A percentile compares a stretch with the other conserved stretches of the same genome.
These are phyloP conservation scores for Apiospora malaysiana DNA, from an alignment of 2,329 filamentous ascomycete species.

Conservation along the genomic window DNA sequence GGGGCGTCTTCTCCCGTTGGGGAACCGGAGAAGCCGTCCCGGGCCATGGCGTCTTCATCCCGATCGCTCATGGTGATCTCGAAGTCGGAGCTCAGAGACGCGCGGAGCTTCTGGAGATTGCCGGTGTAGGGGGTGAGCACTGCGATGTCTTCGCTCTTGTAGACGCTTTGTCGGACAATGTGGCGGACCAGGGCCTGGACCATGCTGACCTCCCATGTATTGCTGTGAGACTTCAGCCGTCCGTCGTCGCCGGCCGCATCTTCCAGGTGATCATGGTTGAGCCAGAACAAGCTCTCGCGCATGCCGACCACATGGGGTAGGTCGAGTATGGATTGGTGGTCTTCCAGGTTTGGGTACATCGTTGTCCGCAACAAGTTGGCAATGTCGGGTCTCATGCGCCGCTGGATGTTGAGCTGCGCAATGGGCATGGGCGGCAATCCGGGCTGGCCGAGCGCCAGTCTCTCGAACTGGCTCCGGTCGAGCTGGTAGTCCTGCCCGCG, in stretches of 20 bases:
- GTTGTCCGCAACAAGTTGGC: constrained; percentile 59
- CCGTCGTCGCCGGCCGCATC: constrained; percentile 38
- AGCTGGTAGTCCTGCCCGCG: neutral
- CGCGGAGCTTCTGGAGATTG: constrained; percentile 59
- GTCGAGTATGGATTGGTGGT: constrained; percentile 43
- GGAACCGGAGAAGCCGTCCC: constrained; percentile 36
- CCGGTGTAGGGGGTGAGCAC: constrained; percentile 72
- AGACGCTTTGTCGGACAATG: constrained; percentile 67
- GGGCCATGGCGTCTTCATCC: constrained; percentile 60
- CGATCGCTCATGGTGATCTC: constrained; percentile 68
- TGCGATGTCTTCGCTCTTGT: constrained; percentile 67
- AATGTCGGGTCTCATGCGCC: constrained; percentile 66
- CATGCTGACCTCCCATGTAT: constrained; percentile 69
- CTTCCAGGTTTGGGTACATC: constrained; percentile 57
- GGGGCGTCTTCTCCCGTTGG: neutral
- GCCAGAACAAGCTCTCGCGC: constrained; percentile 59
- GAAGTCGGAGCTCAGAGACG: constrained; percentile 52
- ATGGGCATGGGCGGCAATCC: constrained; percentile 28
- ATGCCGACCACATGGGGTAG: constrained; percentile 56
- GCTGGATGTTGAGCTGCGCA: constrained; percentile 55
- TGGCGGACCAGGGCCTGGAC: constrained; percentile 66
- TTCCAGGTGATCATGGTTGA: constrained; percentile 27
- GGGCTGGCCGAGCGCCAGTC: neutral
- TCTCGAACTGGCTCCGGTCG: neutral
- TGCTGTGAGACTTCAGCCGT: constrained; percentile 54